Evolutionary conservation across 192 early-diverging fungal species (phyloP).

Genomic region (Rhizophagus clarus): DNA sequence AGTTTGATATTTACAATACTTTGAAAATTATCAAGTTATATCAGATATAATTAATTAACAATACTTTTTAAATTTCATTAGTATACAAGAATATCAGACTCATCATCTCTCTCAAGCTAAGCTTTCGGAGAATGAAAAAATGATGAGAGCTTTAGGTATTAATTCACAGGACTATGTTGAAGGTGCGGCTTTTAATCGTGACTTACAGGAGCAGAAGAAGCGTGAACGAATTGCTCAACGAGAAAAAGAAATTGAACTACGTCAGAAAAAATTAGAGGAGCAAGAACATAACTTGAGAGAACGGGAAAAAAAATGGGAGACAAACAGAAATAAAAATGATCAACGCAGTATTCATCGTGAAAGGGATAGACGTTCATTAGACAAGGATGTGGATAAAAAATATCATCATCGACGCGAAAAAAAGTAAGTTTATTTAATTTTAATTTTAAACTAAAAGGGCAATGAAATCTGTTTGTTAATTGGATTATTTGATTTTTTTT

Average conservation of each 20-base stretch:
- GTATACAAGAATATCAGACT: constrained; percentile 63
- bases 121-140: constrained; percentile 59
- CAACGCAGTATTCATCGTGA: not conserved
- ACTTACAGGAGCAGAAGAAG: constrained; percentile 58
- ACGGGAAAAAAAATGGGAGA: not conserved
- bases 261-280: constrained; percentile 26
- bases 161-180: constrained; percentile 60
- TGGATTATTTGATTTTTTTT: not conserved
- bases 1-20: not conserved
- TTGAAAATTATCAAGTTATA: not conserved
- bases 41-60: not conserved
- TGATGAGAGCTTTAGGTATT: constrained; percentile 73
- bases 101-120: constrained; percentile 77
- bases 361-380: not conserved
- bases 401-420: not conserved
- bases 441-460: not conserved
- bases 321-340: not conserved
- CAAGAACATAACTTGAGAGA: not conserved
- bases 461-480: not conserved
- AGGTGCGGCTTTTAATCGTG: constrained; percentile 78
- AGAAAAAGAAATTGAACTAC: constrained; percentile 42
- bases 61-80: constrained; percentile 28
- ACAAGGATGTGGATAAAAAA: not conserved
- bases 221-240: constrained; percentile 40
- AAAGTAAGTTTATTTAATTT: not conserved